phyloP scores from a whole-genome alignment of 208 protist genomes.

The Leishmania guyanensis region DNA sequence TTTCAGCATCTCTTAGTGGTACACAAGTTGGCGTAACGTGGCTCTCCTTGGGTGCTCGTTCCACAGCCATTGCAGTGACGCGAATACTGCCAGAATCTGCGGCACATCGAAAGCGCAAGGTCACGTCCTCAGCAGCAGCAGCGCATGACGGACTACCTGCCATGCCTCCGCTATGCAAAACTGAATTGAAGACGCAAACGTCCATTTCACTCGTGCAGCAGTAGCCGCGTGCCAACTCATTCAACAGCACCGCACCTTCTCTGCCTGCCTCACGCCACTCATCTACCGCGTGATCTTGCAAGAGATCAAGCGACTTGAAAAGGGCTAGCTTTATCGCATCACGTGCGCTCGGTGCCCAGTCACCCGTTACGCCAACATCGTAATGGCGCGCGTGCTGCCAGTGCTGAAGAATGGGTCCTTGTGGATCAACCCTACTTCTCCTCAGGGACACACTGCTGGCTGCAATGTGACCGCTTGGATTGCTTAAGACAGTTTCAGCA shows the following conservation, averaged over 20 bases:
- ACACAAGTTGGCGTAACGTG: not conserved
- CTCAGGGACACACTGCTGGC: not conserved
- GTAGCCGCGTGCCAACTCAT: constrained; percentile 11
- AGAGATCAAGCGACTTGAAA: constrained; percentile 26
- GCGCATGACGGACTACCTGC: not conserved
- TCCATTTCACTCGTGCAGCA: constrained; percentile 18
- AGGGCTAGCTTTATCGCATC: constrained; percentile 47
- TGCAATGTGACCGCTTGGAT: not conserved
- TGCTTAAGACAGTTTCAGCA: not conserved
- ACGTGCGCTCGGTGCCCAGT: constrained; percentile 25
- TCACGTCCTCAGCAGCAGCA: not conserved
- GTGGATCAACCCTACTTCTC: not conserved
- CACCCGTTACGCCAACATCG: constrained; percentile 37
- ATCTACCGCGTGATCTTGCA: constrained; percentile 28
- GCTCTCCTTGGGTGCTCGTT: not conserved
- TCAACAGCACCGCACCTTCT: constrained; percentile 38
- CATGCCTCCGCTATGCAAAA: not conserved
- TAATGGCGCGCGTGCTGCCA: not conserved
- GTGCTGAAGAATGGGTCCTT: too few species aligned
- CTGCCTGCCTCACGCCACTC: constrained; percentile 29
- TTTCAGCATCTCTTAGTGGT: not conserved
- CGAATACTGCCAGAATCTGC: not conserved
- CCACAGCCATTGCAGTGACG: not conserved
- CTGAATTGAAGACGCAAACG: not conserved
- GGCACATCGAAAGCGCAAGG: constrained; percentile 4